Percentiles rank a stretch among this genome's conserved stretches.
phyloP scores from a whole-genome alignment of 1,139 yeast species.

The Zhuliangozyma parablackwelliae region DNA sequence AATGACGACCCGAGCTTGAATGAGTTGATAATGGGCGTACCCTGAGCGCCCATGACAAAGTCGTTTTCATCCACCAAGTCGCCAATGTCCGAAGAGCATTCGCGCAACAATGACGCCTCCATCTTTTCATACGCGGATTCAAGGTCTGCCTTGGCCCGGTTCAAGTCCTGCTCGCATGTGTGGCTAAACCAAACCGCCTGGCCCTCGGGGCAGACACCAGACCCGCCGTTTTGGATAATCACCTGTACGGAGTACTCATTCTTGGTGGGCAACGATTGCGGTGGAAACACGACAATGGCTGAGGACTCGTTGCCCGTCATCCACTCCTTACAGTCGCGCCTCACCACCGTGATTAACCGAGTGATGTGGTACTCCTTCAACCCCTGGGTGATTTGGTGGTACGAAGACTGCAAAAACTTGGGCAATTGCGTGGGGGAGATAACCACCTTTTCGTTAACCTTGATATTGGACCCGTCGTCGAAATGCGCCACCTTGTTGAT shows the following conservation, averaged over 20 bases:
- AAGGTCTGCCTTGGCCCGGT: constrained; percentile 67
- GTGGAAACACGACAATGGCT: constrained; percentile 92
- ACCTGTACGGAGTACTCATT: constrained; percentile 80
- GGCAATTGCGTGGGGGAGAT: constrained; percentile 71
- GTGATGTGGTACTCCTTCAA: constrained; percentile 51
- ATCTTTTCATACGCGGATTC: constrained; percentile 76
- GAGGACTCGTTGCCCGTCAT: constrained; percentile 70
- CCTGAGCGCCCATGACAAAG: constrained; percentile 48
- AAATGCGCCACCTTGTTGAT: constrained; percentile 62
- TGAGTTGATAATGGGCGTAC: constrained; percentile 69
- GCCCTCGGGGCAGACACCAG: constrained; percentile 86
- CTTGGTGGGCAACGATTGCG: constrained; percentile 63
- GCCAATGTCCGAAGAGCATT: constrained; percentile 48
- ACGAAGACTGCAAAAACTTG: constrained; percentile 33
- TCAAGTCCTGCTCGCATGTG: constrained; percentile 65
- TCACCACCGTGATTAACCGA: constrained; percentile 76
- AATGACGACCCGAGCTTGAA: constrained; percentile 83
- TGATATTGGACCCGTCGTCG: constrained; percentile 70
- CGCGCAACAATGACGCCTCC: constrained; percentile 77
- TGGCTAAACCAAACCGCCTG: constrained; percentile 89
- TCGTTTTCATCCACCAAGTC: constrained; percentile 50
- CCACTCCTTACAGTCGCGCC: constrained; percentile 89
- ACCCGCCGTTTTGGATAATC: constrained; percentile 79
- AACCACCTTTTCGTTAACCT: constrained; percentile 72
- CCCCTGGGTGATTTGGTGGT: constrained; percentile 33